Evolutionary conservation across 352 stramenopile genomes (phyloP).

Genomic region (Pythium aristosporum): DNA sequence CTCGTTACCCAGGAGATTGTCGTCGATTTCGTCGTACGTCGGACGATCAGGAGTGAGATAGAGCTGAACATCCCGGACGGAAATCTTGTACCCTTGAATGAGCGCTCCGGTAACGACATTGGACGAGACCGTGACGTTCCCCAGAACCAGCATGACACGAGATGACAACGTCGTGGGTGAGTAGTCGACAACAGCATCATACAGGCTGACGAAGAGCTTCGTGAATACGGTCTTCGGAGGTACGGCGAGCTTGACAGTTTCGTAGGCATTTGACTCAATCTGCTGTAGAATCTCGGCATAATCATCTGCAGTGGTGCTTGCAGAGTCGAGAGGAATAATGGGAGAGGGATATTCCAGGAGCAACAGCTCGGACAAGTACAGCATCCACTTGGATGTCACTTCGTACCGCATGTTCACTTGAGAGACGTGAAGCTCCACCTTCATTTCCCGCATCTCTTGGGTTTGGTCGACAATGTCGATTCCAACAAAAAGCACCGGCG

Average conservation of each 20-base stretch:
- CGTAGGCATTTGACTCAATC: constrained; percentile 37
- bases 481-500: constrained; percentile 76
- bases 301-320: constrained; percentile 57
- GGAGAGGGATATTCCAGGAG: constrained; percentile 79
- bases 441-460: constrained; percentile 88
- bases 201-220: constrained; percentile 87
- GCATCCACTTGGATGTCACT: constrained; percentile 77
- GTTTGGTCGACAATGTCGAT: constrained; percentile 81
- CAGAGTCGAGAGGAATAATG: constrained; percentile 83
- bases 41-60: constrained; percentile 65
- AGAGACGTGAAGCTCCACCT: constrained; percentile 83
- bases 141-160: constrained; percentile 72
- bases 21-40: constrained; percentile 72
- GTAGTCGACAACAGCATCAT: constrained; percentile 82
- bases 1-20: constrained; percentile 62
- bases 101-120: constrained; percentile 85
- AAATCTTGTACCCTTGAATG: constrained; percentile 88
- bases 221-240: constrained; percentile 84
- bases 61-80: constrained; percentile 63
- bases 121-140: constrained; percentile 73
- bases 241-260: constrained; percentile 63
- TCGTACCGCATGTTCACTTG: constrained; percentile 83
- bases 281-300: constrained; percentile 37
- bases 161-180: constrained; percentile 57
- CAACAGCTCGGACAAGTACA: constrained; percentile 73